These are phyloP conservation scores for Chalciporus piperatoides DNA, from an alignment of 1,284 basidiomycete genomes.

Conservation along the genomic window DNA sequence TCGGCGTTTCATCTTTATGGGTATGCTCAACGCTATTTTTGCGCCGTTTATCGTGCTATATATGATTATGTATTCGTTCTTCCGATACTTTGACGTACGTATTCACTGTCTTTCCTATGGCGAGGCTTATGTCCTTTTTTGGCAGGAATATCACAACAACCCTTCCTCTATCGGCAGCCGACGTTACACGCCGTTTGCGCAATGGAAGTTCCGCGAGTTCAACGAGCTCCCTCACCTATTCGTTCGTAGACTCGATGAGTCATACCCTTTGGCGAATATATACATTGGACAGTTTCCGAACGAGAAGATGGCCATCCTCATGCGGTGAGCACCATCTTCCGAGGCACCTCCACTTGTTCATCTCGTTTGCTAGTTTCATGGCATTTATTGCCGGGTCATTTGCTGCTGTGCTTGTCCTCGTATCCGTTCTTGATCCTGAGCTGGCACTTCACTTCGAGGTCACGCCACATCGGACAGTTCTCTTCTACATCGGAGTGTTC, in stretches of 20 bases:
- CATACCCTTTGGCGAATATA: slow-evolving; percentile 86
- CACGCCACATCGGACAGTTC: slow-evolving; percentile 85
- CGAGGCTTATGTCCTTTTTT: slow-evolving; percentile 4
- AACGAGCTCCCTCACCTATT: slow-evolving; percentile 97
- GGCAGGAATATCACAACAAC: slow-evolving; percentile 96
- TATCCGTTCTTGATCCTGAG: slow-evolving; percentile 90
- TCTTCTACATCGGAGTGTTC: slow-evolving; percentile 92
- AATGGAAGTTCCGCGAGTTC: slow-evolving; percentile 99
- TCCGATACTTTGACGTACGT: slow-evolving; percentile 95
- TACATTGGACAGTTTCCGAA: slow-evolving; percentile 99
- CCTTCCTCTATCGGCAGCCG: slow-evolving; percentile 91
- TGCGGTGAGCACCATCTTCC: slow-evolving; percentile 57
- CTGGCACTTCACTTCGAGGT: slow-evolving; percentile 93
- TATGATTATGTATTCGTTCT: slow-evolving; percentile 96
- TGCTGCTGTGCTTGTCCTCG: slow-evolving; percentile 88
- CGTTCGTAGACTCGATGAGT: slow-evolving; percentile 78
- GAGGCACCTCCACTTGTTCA: neutral
- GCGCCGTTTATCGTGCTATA: slow-evolving; percentile 98
- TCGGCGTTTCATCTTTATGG: slow-evolving; percentile 93
- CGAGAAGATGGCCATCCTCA: slow-evolving; percentile 83
- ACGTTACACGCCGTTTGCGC: slow-evolving; percentile 90
- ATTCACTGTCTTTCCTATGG: neutral
- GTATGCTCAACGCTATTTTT: slow-evolving; percentile 89
- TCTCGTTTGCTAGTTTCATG: slow-evolving; percentile 53
- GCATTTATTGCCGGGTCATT: slow-evolving; percentile 97